Base-by-base conservation (phyloP, 768 basidiomycete genomes). In the Lentinula lateritia region DNA sequence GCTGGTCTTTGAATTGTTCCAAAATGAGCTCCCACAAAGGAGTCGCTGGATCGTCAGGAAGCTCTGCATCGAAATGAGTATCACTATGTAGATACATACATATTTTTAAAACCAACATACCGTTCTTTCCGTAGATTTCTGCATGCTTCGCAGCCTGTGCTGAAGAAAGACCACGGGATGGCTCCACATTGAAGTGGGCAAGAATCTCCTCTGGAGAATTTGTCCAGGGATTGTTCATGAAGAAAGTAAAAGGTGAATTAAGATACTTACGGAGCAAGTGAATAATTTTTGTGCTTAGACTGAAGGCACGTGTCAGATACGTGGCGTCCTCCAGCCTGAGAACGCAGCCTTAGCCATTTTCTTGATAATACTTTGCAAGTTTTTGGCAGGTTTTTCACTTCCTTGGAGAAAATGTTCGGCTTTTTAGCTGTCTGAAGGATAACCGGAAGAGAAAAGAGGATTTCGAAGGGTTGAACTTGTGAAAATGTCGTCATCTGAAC, bases 1-100 rank as follows among this genome's bases (percentile, higher is more conserved):
- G 85, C 74, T 97, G 94, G 76, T 99, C 96, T 80, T 98, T 90
- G 82, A 99, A 99, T 76, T 99, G 96, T 66, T 97, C 95, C n/a
- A 99, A 82, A 62, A 99, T 89, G 63, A 98, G 86, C 70, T 93
- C 83, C 93, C 94, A 95, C 36, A 98, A 71, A 3, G 95, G 92
- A 4, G 96, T 97, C 3, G 92, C 77, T 0, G 92, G 89, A 9
- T 95, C 93, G 69, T 97, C 94, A 10, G 96, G 95, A 6, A 99
- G 81, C 70, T 92, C 96, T 98, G 72, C 13, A 53, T 45, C 53
- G 28, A 35, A 50, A 38, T 50, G 48, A 41, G 42, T 54, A 38
- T 68, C 57, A 65, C 28, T 28, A 63, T 35, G 32, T 20, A 6
- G 35, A 52, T 28, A 58, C 20, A 39, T 34, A 34, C 4, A n/a